Base-by-base conservation (phyloP, 2,329 filamentous ascomycete genomes). In the Lasiodiplodia sp. region DNA sequence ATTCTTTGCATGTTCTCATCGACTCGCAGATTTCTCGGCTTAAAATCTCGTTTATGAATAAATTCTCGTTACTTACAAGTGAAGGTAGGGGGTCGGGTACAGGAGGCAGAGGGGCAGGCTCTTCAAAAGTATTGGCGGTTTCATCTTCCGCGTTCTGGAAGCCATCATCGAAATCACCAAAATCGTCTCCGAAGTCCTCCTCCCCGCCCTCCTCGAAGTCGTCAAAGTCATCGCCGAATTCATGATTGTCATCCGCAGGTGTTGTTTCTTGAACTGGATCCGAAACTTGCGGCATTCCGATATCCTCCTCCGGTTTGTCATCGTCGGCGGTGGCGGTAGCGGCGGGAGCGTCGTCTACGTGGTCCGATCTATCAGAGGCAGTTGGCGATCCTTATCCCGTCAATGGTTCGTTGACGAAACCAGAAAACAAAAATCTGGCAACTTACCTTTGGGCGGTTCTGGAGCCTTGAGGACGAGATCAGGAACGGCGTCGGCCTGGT, bases 171-270 rank as follows among this genome's bases (percentile, higher is more conserved):
- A 81, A 80, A 75, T 83, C 83, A 72, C 84, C 84, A 75, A 86
- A 85, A 74, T 85, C 67, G 53, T 68, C 84, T 70, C 83, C 84
- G 80, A 85, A 85, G 74, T 85, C 83, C 75, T 84, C 83, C 56
- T 77, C 83, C 52, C 83, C 83, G 71, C 87, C 82, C 72, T 84
- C 80, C 74, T 85, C 84, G 75, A 90, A 88, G 70, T 90, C 86
- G 76, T 89, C 89, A 80, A 92, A 92, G 75, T 92, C 90, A 71
- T 88, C 89, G 65, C 87, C 87, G 77, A 89, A 88, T 72, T 90
- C 91, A 75, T 91, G 90, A 79, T 93, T 93, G 74, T 92, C 90
- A 74, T 88, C 83, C 49, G 72, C 80, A 56, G 79, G 78, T 65
- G 79, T 78, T 21, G 82, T 82, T 70, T 88, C 86, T n/a, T 52